Evolutionary conservation across 768 basidiomycete genomes (phyloP).

Genomic region (Chlorophyllum brunneum): DNA sequence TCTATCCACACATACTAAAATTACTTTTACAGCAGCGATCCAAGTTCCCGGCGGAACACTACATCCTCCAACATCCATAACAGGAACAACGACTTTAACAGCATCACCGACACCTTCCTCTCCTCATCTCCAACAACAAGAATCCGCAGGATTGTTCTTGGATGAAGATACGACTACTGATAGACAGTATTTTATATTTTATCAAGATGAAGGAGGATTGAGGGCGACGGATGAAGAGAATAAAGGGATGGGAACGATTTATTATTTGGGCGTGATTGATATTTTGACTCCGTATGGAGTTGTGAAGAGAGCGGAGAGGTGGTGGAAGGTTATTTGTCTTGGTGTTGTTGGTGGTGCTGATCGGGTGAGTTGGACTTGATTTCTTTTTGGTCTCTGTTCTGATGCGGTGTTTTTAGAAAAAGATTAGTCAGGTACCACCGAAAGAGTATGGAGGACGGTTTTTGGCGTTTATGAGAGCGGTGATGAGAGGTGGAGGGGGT

Average conservation of each 20-base stretch:
- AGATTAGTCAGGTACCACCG: slow-evolving; percentile 91
- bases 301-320: slow-evolving; percentile 79
- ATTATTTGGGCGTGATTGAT: slow-evolving; percentile 96
- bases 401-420: slow-evolving; percentile 54
- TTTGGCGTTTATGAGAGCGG: slow-evolving; percentile 79
- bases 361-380: slow-evolving; percentile 63
- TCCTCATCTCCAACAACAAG: slow-evolving; percentile 11
- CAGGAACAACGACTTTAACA: background rate
- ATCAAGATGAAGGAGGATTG: slow-evolving; percentile 93
- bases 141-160: slow-evolving; percentile 33
- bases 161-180: slow-evolving; percentile 60
- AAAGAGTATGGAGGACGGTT: slow-evolving; percentile 86
- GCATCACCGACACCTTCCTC: background rate
- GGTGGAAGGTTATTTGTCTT: slow-evolving; percentile 84
- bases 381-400: background rate
- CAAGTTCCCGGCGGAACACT: background rate
- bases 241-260: slow-evolving; percentile 68
- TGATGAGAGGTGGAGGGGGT: slow-evolving; percentile 80
- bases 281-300: slow-evolving; percentile 86
- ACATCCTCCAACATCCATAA: background rate
- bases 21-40: background rate
- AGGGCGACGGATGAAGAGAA: slow-evolving; percentile 88
- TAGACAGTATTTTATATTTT: slow-evolving; percentile 81
- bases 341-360: slow-evolving; percentile 47
- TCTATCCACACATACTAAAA: no score